Evolutionary conservation across 805 yeast species (phyloP).

Genomic region (Ascoidea tarda): DNA sequence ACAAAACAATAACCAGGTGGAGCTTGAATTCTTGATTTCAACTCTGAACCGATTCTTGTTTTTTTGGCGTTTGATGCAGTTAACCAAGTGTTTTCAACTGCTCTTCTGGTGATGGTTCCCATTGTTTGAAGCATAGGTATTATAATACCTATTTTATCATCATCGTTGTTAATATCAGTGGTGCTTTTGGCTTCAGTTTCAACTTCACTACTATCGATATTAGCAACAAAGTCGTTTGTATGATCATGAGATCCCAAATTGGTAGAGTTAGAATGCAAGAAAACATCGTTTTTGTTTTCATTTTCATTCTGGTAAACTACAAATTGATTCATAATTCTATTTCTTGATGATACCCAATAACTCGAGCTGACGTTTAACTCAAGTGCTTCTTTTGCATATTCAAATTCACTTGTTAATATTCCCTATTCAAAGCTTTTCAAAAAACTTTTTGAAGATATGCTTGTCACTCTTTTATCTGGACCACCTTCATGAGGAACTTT

Average conservation of each 20-base stretch:
- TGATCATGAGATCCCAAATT: slow-evolving; percentile 1
- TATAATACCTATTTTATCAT: slow-evolving; percentile 47
- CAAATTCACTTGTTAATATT: slow-evolving; percentile 52
- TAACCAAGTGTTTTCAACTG: slow-evolving; percentile 95
- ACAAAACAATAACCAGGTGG: slow-evolving; percentile 86
- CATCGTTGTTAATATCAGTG: neutral
- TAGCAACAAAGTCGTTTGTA: slow-evolving; percentile 1
- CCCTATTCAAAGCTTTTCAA: slow-evolving; percentile 61
- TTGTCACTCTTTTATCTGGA: slow-evolving; percentile 54
- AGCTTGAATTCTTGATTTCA: slow-evolving; percentile 74
- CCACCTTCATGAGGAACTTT: slow-evolving; percentile 88
- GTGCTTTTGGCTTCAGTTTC: slow-evolving; percentile 7
- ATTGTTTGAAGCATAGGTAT: slow-evolving; percentile 75
- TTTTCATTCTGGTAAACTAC: slow-evolving; percentile 44
- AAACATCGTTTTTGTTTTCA: slow-evolving; percentile 5
- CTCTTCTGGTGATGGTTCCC: slow-evolving; percentile 96
- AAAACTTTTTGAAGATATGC: slow-evolving; percentile 66
- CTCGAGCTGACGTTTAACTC: slow-evolving; percentile 68
- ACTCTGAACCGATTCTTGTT: slow-evolving; percentile 80
- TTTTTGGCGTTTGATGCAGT: slow-evolving; percentile 92
- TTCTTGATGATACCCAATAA: slow-evolving; percentile 88
- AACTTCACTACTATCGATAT: slow-evolving; percentile 7
- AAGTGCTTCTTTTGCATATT: slow-evolving; percentile 64
- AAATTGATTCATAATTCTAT: slow-evolving; percentile 72
- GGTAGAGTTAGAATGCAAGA: too few relatives aligned